Evolutionary conservation across 768 basidiomycete species (phyloP).

Genomic region (Agrocybe chaxingu): DNA sequence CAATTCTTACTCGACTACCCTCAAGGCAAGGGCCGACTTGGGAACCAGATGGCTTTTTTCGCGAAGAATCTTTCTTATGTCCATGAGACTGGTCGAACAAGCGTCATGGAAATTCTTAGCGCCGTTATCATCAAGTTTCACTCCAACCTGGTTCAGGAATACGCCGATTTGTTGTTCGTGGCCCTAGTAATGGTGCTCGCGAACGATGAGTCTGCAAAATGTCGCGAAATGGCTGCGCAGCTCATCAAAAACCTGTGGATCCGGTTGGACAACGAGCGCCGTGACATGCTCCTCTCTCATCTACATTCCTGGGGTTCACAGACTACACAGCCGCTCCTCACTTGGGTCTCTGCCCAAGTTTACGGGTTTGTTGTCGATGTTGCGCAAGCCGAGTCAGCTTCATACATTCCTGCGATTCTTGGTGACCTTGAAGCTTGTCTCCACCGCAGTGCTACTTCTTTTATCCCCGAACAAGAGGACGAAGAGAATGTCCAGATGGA

Average conservation of each 20-base stretch:
- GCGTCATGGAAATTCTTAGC: constrained; percentile 91
- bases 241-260: constrained; percentile 75
- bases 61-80: constrained; percentile 90
- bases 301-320: constrained; percentile 79
- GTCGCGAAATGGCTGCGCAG: constrained; percentile 83
- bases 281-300: constrained; percentile 59
- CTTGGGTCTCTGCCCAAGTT: constrained; percentile 75
- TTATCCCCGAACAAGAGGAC: constrained; percentile 38
- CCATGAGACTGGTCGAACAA: constrained; percentile 85
- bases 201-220: constrained; percentile 90
- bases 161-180: constrained; percentile 86
- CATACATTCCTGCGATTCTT: constrained; percentile 47
- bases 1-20: constrained; percentile 98
- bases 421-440: constrained; percentile 55
- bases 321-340: constrained; percentile 53
- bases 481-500: constrained; percentile 44
- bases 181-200: constrained; percentile 90
- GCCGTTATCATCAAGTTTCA: constrained; percentile 87
- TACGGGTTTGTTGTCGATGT: constrained; percentile 80
- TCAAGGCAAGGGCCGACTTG: constrained; percentile 88
- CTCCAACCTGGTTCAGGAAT: constrained; percentile 65
- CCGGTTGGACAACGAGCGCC: constrained; percentile 60
- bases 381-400: constrained; percentile 41
- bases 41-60: constrained; percentile 85
- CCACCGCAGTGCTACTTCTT: constrained; percentile 35